Base-by-base conservation (phyloP, 257 asterid species). In the Solanum virginianum region DNA sequence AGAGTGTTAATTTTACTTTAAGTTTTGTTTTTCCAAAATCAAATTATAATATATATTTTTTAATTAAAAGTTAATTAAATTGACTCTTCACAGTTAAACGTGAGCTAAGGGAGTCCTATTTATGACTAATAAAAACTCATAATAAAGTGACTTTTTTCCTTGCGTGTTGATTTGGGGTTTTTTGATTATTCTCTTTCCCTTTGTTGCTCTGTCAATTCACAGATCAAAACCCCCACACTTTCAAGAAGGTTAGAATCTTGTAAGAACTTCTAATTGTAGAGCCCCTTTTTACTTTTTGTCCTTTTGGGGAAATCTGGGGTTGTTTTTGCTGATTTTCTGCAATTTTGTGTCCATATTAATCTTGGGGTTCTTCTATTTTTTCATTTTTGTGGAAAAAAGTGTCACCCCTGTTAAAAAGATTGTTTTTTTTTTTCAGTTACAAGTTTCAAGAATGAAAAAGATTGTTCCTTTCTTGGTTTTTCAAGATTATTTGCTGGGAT, bases 231-330 rank as follows among this genome's bases (percentile, higher is more conserved):
- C 65, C 7, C 8, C 59, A 36, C 15, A 49, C 60, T 79, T 53
- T 18, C 83, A 79, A 79, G 83, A 79, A 79, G 13, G 45, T 77
- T 77, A 77, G 45, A 49, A 79, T 79, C 47, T 53, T 79, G 83
- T 10, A 79, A 79, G 83, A 51, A 79, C 66, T 3, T 47, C 82
- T 75, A 75, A 26, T 24, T 77, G 51, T 26, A 13, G 10, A 39
- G 26, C 24, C 47, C 26, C 24, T 32, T 13, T 72, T 45, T n/a
- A 0, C 20, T 29, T 6, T 29, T 11, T 2, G 5, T 2, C 26
- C 8, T 24, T 2, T 43, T 53, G 9, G 57, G 17, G 36, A 72
- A 45, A 18, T 70, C 29, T 72, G 20, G 15, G 57, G 56, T 43
- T 45, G 4, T 72, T 45, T 45, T 0, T 16, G 49, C 29, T 53